Conservation (phyloP, 768 basidiomycete genomes). For the Boletus pseudo-olivaceus region DNA sequence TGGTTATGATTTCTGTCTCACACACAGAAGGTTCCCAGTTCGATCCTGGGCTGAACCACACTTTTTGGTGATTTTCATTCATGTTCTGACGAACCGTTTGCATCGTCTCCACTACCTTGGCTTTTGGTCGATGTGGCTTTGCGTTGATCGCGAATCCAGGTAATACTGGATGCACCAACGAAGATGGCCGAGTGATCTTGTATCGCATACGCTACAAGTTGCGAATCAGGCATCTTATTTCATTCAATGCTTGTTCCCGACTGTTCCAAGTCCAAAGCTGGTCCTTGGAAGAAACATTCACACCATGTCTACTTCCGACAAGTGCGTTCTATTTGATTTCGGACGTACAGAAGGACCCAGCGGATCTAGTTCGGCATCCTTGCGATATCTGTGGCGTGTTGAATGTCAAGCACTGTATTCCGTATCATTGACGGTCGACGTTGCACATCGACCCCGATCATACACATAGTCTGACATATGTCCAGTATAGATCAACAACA, state of each 20-base stretch:
- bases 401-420: not conserved
- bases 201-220: not conserved
- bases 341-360: no score
- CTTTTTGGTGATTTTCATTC: not conserved
- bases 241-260: not conserved
- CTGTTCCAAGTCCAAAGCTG: not conserved
- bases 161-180: not conserved
- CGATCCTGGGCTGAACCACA: constrained; percentile 43
- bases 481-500: not conserved
- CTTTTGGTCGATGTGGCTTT: not conserved
- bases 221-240: not conserved
- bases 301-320: not conserved
- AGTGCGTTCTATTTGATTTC: not conserved
- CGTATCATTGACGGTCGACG: not conserved
- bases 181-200: not conserved
- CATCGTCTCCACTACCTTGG: no score
- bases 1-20: constrained; percentile 50
- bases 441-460: not conserved
- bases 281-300: not conserved
- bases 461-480: not conserved
- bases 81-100: no score
- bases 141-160: not conserved
- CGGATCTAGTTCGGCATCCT: not conserved
- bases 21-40: constrained; percentile 49
- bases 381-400: not conserved